Conservation (phyloP, 2,329 filamentous ascomycete species). For the Claviceps pusilla region DNA sequence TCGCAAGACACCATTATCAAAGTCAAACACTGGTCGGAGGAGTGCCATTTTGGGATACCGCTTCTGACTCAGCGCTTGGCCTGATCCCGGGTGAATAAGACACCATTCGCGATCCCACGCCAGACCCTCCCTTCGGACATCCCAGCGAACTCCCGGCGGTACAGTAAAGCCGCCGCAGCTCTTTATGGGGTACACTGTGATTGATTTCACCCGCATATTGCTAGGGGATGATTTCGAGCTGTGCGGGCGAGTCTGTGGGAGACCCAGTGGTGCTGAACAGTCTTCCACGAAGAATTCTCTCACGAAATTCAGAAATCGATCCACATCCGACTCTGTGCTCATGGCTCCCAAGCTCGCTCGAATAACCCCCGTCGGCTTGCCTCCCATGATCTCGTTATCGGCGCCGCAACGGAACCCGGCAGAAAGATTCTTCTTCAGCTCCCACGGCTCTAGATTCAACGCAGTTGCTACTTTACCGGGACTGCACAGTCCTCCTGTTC, state of each 20-base stretch:
- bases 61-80: constrained; percentile 77
- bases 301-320: constrained; percentile 56
- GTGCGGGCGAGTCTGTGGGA: background rate
- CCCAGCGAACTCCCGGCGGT: constrained; percentile 51
- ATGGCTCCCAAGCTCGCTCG: constrained; percentile 79
- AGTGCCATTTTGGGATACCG: constrained; percentile 76
- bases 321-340: constrained; percentile 64
- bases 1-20: constrained; percentile 48
- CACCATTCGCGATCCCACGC: constrained; percentile 97
- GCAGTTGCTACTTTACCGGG: constrained; percentile 68
- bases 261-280: background rate
- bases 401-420: constrained; percentile 72
- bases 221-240: background rate
- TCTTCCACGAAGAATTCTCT: constrained; percentile 45
- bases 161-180: constrained; percentile 73
- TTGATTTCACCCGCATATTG: constrained; percentile 35
- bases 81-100: constrained; percentile 72
- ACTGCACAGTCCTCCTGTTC: constrained; percentile 83
- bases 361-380: constrained; percentile 78
- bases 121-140: constrained; percentile 65
- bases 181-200: constrained; percentile 82
- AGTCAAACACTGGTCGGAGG: constrained; percentile 59
- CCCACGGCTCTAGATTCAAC: constrained; percentile 60
- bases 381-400: constrained; percentile 66
- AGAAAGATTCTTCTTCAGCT: constrained; percentile 74